Conservation (phyloP, 345 rosid genomes). For the Toxicodendron radicans region DNA sequence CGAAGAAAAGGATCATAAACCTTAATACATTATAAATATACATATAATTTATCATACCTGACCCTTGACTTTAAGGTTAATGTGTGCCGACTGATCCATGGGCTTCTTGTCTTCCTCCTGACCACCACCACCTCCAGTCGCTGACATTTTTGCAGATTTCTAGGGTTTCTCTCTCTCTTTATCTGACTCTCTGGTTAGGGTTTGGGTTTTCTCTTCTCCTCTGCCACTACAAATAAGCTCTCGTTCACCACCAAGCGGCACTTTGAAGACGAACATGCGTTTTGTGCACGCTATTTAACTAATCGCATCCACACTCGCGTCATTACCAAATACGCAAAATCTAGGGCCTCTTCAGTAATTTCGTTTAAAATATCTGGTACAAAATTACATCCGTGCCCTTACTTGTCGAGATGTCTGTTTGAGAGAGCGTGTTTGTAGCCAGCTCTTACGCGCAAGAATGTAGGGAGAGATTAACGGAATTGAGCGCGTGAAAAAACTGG, state of each 20-base stretch:
- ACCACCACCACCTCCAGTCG: slow-evolving; percentile 35
- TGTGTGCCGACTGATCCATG: slow-evolving; percentile 49
- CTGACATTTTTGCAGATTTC: slow-evolving; percentile 37
- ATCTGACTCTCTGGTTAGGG: neutral
- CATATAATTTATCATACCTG: slow-evolving; percentile 40
- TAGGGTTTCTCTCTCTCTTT: neutral
- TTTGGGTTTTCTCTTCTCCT: neutral
- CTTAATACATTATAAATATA: neutral
- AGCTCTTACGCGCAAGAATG: neutral
- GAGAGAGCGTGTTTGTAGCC: neutral
- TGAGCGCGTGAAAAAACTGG: slow-evolving; percentile 7
- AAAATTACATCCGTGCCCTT: neutral
- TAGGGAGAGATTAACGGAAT: neutral
- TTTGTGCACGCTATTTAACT: slow-evolving; percentile 27
- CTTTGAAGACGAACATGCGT: slow-evolving; percentile 16
- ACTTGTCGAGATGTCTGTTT: neutral
- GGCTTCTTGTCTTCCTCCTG: slow-evolving; percentile 77
- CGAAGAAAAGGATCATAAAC: neutral
- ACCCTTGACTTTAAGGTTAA: slow-evolving; percentile 79
- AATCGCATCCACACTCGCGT: slow-evolving; percentile 9
- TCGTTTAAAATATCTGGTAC: fast-evolving
- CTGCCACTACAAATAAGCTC: slow-evolving; percentile 1
- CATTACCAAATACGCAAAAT: neutral
- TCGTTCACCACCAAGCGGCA: neutral
- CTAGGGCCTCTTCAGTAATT: slow-evolving; percentile 2